These are phyloP conservation scores for Candolleomyces eurysporus DNA, from an alignment of 768 basidiomycete genomes.

Conservation along the genomic window DNA sequence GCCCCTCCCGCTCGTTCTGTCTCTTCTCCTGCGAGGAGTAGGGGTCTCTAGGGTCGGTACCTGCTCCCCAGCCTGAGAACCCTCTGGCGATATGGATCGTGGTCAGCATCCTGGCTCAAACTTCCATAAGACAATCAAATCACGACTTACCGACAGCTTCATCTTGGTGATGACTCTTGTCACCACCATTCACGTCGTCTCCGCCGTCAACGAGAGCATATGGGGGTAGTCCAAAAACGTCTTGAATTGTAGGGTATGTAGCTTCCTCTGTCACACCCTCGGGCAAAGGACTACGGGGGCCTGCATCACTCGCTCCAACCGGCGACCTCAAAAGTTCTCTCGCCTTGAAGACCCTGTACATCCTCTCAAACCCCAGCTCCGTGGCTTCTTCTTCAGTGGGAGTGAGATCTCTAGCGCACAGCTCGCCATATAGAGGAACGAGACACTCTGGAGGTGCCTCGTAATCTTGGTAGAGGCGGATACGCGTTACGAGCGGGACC, in stretches of 20 bases:
- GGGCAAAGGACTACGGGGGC: slow-evolving; percentile 18
- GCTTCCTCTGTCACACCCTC: slow-evolving; percentile 11
- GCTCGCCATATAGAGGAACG: slow-evolving; percentile 51
- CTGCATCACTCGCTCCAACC: not conserved
- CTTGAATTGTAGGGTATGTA: not conserved
- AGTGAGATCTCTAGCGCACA: slow-evolving; percentile 51
- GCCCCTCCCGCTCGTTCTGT: no score
- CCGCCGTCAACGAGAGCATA: not conserved
- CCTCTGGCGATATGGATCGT: no score
- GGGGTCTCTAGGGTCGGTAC: no score
- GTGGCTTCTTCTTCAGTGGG: slow-evolving; percentile 54
- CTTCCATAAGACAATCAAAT: no score
- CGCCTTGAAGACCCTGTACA: slow-evolving; percentile 44
- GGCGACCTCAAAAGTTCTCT: slow-evolving; percentile 46
- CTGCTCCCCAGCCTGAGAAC: no score
- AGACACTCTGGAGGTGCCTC: slow-evolving; percentile 46
- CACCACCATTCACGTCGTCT: no score
- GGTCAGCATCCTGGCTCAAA: no score
- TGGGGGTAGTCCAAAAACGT: not conserved
- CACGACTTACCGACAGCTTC: no score
- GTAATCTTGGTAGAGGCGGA: slow-evolving; percentile 54
- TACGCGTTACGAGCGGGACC: slow-evolving; percentile 18
- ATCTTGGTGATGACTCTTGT: no score
- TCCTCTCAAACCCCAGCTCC: slow-evolving; percentile 51
- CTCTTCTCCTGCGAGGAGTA: no score